Percentiles rank a stretch among this genome's conserved stretches.
These are phyloP conservation scores for Monosporascus sp. DNA, from an alignment of 2,329 filamentous ascomycete species.

Conservation along the genomic window DNA sequence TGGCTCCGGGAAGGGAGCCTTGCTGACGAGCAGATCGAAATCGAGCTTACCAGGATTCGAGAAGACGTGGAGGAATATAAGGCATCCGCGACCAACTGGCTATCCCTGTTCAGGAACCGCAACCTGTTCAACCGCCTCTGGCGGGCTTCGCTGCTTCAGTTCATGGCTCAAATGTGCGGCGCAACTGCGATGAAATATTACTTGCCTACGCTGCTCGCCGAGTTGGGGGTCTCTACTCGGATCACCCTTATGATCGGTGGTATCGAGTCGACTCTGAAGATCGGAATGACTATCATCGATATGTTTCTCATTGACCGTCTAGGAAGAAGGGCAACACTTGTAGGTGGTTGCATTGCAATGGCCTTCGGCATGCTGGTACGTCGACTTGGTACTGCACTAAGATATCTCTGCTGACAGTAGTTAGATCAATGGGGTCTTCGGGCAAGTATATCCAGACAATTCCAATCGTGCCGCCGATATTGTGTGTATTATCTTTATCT, in stretches of 20 bases:
- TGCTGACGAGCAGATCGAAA: constrained; percentile 30
- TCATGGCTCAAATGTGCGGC: constrained; percentile 56
- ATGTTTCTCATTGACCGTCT: constrained; percentile 52
- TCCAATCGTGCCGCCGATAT: constrained; percentile 42
- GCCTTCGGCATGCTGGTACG: constrained; percentile 46
- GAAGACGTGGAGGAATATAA: constrained; percentile 36
- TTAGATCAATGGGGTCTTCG: constrained; percentile 50
- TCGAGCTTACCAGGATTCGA: constrained; percentile 42
- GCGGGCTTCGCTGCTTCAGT: constrained; percentile 52
- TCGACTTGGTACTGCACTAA: background rate
- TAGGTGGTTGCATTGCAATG: constrained; percentile 47
- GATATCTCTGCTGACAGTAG: background rate
- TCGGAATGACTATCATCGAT: constrained; percentile 49
- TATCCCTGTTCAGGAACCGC: constrained; percentile 43
- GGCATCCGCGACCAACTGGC: constrained; percentile 32
- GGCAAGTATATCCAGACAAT: constrained; percentile 45
- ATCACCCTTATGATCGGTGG: constrained; percentile 48
- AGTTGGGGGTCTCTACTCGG: constrained; percentile 43
- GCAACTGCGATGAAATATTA: constrained; percentile 58
- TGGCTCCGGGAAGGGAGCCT: constrained; percentile 44
- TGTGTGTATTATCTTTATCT: constrained; percentile 49
- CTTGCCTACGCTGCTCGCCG: constrained; percentile 46
- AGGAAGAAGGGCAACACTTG: constrained; percentile 44
- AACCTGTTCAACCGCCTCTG: constrained; percentile 48
- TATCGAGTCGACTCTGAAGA: constrained; percentile 53